Evolutionary conservation across 75 land plant species (phyloP).

Genomic region (Azolla pinnata): DNA sequence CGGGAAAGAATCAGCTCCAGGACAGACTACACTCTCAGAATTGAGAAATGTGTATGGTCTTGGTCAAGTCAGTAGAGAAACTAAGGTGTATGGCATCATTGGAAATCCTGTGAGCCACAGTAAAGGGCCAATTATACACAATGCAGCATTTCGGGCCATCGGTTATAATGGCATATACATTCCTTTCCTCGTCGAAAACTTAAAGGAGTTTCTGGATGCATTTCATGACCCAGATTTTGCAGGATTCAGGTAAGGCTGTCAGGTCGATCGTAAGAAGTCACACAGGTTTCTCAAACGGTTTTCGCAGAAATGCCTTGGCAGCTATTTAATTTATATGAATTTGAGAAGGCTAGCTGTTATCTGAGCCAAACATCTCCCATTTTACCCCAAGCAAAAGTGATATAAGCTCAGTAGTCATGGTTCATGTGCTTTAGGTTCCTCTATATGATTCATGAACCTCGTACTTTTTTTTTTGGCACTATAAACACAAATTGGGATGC

Average conservation of each 20-base stretch:
- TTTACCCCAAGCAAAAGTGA: no score
- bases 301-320: no score
- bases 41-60: constrained; percentile 17
- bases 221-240: constrained; percentile 19
- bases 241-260: constrained; percentile 21
- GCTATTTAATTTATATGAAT: no score
- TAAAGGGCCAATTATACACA: constrained; percentile 26
- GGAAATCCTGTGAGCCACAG: constrained; percentile 37
- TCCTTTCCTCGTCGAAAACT: constrained; percentile 26
- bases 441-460: no score
- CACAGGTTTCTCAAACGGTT: no score
- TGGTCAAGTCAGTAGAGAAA: constrained; percentile 12
- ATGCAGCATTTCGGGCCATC: constrained; percentile 16
- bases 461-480: no score
- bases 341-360: no score
- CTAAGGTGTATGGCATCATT: constrained; percentile 26
- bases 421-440: no score
- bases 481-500: no score
- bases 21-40: constrained; percentile 27
- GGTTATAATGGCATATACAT: constrained; percentile 25
- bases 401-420: no score
- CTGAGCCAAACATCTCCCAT: no score
- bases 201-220: constrained; percentile 20
- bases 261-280: no score
- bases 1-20: constrained; percentile 34